Percentiles rank a stretch among this genome's conserved stretches.
Conservation (phyloP, 352 stramenopile species). For the Phytopythium montanum region DNA sequence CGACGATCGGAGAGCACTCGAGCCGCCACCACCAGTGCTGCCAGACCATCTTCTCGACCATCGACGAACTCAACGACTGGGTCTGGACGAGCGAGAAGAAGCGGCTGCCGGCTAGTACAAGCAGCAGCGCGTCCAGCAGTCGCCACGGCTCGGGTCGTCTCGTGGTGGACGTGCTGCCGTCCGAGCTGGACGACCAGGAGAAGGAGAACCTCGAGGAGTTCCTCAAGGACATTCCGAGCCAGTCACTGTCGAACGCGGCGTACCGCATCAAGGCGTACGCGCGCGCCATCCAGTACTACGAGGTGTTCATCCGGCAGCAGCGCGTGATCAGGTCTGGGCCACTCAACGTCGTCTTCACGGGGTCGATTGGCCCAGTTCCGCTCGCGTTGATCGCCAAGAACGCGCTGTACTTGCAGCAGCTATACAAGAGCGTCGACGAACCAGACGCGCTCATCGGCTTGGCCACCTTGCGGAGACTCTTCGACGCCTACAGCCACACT, state of each 20-base stretch:
- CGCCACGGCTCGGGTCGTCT: conserved; percentile 6
- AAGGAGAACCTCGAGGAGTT: conserved; percentile 79
- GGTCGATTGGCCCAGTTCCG: conserved; percentile 25
- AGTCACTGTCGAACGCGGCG: conserved; percentile 60
- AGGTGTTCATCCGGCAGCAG: conserved; percentile 62
- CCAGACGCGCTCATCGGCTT: conserved; percentile 59
- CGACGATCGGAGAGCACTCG: conserved; percentile 47
- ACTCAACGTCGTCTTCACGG: conserved; percentile 2
- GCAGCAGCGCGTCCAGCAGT: conserved; percentile 23
- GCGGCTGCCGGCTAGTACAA: conserved; percentile 50
- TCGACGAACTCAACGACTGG: conserved; percentile 88
- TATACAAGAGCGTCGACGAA: conserved; percentile 80
- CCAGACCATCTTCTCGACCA: conserved; percentile 82
- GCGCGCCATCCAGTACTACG: conserved; percentile 74
- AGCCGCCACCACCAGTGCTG: conserved; percentile 83
- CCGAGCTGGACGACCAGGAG: conserved; percentile 68
- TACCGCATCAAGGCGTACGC: conserved; percentile 70
- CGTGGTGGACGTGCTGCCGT: conserved; percentile 12
- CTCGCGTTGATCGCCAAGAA: conserved; percentile 56
- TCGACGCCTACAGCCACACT: conserved; percentile 36
- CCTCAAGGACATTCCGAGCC: conserved; percentile 65
- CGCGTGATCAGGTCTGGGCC: conserved; percentile 10
- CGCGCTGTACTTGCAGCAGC: conserved; percentile 63
- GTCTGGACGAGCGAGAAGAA: conserved; percentile 86
- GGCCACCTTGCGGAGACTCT: conserved; percentile 48